These are phyloP conservation scores for Cytospora schulzeri DNA, from an alignment of 2,329 filamentous ascomycete species.

Conservation along the genomic window DNA sequence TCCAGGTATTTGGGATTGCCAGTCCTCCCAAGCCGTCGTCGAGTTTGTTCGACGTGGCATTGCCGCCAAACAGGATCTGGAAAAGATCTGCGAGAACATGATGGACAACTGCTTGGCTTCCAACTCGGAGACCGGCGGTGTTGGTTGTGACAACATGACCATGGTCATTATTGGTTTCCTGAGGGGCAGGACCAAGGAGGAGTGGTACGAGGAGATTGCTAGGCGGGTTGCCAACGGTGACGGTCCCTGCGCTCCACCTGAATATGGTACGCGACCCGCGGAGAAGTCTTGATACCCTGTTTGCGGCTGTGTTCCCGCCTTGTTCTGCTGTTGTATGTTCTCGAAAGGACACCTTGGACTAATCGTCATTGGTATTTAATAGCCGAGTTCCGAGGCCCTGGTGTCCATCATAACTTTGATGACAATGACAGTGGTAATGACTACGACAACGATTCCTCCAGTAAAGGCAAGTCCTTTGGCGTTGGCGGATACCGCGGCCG, in stretches of 20 bases:
- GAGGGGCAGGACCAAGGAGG: slow-evolving; percentile 88
- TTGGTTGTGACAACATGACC: slow-evolving; percentile 99
- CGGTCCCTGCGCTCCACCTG: slow-evolving; percentile 95
- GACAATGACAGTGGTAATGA: slow-evolving; percentile 79
- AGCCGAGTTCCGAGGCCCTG: slow-evolving; percentile 86
- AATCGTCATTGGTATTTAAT: slow-evolving; percentile 35
- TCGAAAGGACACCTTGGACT: slow-evolving; percentile 12
- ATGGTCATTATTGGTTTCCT: slow-evolving; percentile 91
- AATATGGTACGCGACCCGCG: slow-evolving; percentile 84
- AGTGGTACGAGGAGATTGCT: slow-evolving; percentile 97
- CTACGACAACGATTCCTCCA: slow-evolving; percentile 63
- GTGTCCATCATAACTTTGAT: slow-evolving; percentile 80
- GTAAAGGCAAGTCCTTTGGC: slow-evolving; percentile 62
- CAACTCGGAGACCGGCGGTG: slow-evolving; percentile 95
- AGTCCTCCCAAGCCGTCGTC: slow-evolving; percentile 94
- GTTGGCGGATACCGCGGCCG: slow-evolving; percentile 75
- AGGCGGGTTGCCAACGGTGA: slow-evolving; percentile 94
- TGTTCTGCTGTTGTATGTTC: background rate
- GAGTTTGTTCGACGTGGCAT: slow-evolving; percentile 97
- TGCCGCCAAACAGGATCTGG: slow-evolving; percentile 90
- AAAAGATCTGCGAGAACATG: slow-evolving; percentile 99
- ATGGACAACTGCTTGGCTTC: slow-evolving; percentile 99
- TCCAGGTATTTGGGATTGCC: slow-evolving; percentile 98
- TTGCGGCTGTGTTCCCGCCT: background rate
- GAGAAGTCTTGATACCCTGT: background rate